phyloP scores from a whole-genome alignment of 2,329 filamentous ascomycete species.

The Penicillium carneum region DNA sequence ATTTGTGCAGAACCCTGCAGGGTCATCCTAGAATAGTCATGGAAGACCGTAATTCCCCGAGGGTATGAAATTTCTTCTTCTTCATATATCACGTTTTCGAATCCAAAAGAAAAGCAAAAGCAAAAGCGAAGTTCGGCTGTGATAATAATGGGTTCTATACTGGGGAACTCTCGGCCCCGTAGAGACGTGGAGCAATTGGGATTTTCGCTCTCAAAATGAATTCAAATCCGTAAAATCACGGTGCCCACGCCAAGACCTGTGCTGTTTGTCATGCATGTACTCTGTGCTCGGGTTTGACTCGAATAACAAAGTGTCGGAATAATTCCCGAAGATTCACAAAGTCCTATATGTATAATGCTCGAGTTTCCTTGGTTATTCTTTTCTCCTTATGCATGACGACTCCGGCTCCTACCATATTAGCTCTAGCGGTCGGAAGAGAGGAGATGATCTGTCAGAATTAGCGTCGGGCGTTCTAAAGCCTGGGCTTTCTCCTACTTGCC shows the following conservation, averaged over 20 bases:
- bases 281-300: not conserved
- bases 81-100: not conserved
- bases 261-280: not conserved
- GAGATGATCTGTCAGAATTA: slow-evolving; percentile 34
- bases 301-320: not conserved
- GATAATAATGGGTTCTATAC: slow-evolving; percentile 17
- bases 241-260: not conserved
- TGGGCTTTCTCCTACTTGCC: not conserved
- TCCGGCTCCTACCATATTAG: slow-evolving; percentile 15
- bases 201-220: slow-evolving; percentile 1
- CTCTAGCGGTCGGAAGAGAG: slow-evolving; percentile 23
- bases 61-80: not conserved
- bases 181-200: slow-evolving; percentile 27
- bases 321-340: not conserved
- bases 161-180: slow-evolving; percentile 23
- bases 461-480: slow-evolving; percentile 11
- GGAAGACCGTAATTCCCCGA: not conserved
- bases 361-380: not conserved
- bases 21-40: not conserved
- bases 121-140: slow-evolving; percentile 9
- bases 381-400: not conserved
- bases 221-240: not conserved
- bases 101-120: not conserved
- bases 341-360: not conserved
- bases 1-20: not conserved